Percentiles rank a stretch among this genome's conserved stretches.
Evolutionary conservation across 768 basidiomycete genomes (phyloP).

Genomic region (Panus rudis): DNA sequence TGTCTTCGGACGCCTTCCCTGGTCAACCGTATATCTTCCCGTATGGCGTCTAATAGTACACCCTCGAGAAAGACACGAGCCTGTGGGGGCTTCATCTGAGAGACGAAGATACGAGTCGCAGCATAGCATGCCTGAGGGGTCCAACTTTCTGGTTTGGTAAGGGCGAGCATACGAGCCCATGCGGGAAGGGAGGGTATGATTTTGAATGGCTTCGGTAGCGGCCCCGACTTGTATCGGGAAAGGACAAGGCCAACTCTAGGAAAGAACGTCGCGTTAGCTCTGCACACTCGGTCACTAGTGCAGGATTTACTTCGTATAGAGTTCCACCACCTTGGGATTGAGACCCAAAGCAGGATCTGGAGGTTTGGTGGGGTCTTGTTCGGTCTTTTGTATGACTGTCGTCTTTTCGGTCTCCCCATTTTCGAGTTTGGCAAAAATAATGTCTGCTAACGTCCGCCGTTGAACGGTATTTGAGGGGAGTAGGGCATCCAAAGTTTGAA

Average conservation of each 20-base stretch:
- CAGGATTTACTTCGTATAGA: constrained; percentile 77
- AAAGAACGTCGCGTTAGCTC: constrained; percentile 7
- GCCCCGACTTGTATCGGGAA: constrained; percentile 85
- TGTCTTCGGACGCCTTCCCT: constrained; percentile 30
- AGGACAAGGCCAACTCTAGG: constrained; percentile 79
- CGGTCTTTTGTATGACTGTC: constrained; percentile 51
- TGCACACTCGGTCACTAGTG: neutral
- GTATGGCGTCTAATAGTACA: constrained; percentile 82
- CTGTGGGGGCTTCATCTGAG: constrained; percentile 93
- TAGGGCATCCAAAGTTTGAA: constrained; percentile 77
- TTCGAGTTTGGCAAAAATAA: constrained; percentile 94
- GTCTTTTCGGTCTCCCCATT: constrained; percentile 47
- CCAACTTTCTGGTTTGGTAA: constrained; percentile 91
- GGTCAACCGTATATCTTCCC: constrained; percentile 67
- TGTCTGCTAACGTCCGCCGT: constrained; percentile 85
- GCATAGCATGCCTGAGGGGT: constrained; percentile 92
- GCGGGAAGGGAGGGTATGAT: constrained; percentile 92
- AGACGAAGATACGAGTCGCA: constrained; percentile 92
- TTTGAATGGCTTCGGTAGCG: constrained; percentile 96
- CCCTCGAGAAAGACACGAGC: constrained; percentile 90
- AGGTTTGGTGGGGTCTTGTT: constrained; percentile 39
- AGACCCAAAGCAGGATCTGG: constrained; percentile 81
- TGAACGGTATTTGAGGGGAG: constrained; percentile 70
- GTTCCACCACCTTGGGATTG: constrained; percentile 87
- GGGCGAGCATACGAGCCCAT: constrained; percentile 92